Evolutionary conservation across 148 eudicot genomes (phyloP), one percentile per base, ranked within the genome.

Genomic region (Persicaria tinctoria): DNA sequence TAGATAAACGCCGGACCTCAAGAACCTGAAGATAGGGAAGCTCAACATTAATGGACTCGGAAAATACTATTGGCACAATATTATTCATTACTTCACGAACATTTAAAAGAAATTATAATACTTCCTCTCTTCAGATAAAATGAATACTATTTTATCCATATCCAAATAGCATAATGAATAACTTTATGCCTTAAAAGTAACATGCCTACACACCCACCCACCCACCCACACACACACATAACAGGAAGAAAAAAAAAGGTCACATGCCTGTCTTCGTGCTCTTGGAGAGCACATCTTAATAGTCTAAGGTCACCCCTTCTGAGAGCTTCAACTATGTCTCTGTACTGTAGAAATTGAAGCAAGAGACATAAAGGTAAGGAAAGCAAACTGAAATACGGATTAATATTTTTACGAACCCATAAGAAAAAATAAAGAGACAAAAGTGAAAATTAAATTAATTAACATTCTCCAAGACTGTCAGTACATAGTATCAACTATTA

Each of bases 1-100:
- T 74, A 94, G 91, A 81, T 90, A 94, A 60, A 92, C 97, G 70
- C 99, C 99, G 51, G 99, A 95, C 79, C 96, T 90, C 81, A 95
- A 79, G 74, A 95, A 95, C 82, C 98, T 94, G 85, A 66, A 3
- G 70, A n/a, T 18, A 66, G 0, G 6, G 4, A 46, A 41, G 63
- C 1, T 32, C n/a, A 63, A 27, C 68, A 63, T 32, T 27, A 27
- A 63, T 11, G 68, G 41, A 32, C 41, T 32, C 41, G 0, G 41
- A 32, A 32, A 32, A 32, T 32, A 32, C 41, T 32, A 32, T 32
- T 32, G 41, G 41, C 41, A 32, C 23, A 12, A 66, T 3, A 23
- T 60, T 60, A 4, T 60, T 60, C 10, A 8, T 27, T 60, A 60
- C 27, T 60, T 60, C 68, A 60, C 38, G 38, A 12, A 27, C 51